These are phyloP conservation scores for Sporothrix brasiliensis DNA, from an alignment of 2,329 filamentous ascomycete genomes.

Conservation along the genomic window DNA sequence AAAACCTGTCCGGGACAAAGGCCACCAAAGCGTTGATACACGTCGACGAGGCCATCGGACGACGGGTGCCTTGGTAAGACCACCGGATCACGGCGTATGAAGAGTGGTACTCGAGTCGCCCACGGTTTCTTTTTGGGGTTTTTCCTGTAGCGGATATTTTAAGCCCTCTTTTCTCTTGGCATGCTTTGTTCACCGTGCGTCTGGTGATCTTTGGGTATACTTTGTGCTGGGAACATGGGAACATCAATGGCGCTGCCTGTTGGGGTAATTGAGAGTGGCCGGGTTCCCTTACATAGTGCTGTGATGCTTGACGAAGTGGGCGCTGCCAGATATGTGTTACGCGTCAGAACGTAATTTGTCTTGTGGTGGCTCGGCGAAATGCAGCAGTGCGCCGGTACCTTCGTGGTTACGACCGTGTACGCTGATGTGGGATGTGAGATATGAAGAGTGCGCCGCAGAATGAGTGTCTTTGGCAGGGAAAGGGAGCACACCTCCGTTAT, in stretches of 20 bases:
- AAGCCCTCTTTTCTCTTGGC: background rate
- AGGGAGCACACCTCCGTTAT: no score
- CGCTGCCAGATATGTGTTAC: background rate
- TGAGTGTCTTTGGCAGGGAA: no score
- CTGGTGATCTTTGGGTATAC: background rate
- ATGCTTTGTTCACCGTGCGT: background rate
- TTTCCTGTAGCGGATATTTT: background rate
- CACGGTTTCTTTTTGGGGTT: background rate
- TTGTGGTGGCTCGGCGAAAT: background rate
- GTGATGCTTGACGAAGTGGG: background rate
- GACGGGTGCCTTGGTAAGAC: slow-evolving; percentile 43
- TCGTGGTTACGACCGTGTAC: no score
- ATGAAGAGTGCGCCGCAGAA: no score
- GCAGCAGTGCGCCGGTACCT: background rate
- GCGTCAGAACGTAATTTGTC: background rate
- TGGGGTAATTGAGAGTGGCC: background rate
- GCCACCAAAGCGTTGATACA: slow-evolving; percentile 45
- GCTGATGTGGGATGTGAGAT: no score
- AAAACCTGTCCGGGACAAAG: slow-evolving; percentile 49
- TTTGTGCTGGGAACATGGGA: background rate
- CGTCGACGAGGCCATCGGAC: slow-evolving; percentile 40
- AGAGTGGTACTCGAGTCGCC: no score
- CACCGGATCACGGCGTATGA: slow-evolving; percentile 40
- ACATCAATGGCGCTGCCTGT: background rate
- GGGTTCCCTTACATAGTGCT: background rate